Base-by-base conservation (phyloP, 495 filamentous ascomycete genomes). In the Daldinia concentrica region DNA sequence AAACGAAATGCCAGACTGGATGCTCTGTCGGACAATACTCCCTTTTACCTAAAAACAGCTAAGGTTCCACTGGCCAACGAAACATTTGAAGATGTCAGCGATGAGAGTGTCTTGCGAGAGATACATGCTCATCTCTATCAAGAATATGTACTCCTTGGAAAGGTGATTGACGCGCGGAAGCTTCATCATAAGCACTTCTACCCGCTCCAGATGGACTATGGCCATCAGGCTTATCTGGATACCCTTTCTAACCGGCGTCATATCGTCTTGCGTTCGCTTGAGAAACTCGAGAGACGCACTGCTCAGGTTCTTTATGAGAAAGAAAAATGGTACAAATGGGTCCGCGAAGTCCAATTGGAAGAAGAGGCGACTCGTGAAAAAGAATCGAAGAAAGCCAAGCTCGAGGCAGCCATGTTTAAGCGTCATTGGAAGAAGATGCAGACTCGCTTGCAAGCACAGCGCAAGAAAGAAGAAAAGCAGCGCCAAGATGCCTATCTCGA, bases 111-210 rank as follows among this genome's bases (percentile, higher is more conserved):
- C 8, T 73, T 86, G 19, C 68, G 75, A 6, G 77, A 85, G 51
- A 65, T 87, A 34, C 80, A 86, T 67, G 61, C 65, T 6, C 79
- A 84, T 63, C 73, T 86, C 0, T 81, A 81, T 43, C 57, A 76
- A 58, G 79, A 80, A 43, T 80, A 83, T 66, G 80, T 80, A 37
- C 73, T 88, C 3, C 72, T 86, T 1, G 80, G 82, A 19, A 79
- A 83, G 62, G 86, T 86, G 14, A 85, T 87, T 58, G 72, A 79
- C 24, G 85, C 84, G 3, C 79, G 84, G 17, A 85, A 84, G 68
- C 74, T 86, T 50, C 85, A 88, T 68, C 85, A 86, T 70, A 82
- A 77, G 58, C 84, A 84, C 58, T 87, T 87, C 65, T 87, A 82
- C 71, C 76, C 80, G 4, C 63, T 82, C n/a, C 79, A 80, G 58